Evolutionary conservation across 1,284 basidiomycete genomes (phyloP), one percentile per base, ranked within the genome.

Genomic region (Golubevia pallescens): DNA sequence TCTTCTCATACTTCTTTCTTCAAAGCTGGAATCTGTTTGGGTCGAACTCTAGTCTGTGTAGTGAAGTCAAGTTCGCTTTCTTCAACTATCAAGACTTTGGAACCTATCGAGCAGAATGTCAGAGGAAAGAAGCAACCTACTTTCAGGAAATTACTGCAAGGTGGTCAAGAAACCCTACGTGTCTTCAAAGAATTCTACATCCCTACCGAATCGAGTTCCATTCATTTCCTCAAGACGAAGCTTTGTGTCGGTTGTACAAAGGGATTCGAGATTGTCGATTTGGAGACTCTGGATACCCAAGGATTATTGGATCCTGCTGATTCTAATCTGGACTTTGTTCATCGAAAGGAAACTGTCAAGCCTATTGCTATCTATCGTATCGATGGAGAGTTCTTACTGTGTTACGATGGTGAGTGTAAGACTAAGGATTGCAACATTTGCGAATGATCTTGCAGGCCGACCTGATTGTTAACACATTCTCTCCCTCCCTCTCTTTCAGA

Each of bases 221-320:
- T 99, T 59, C 95, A 98, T 87, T 98, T 97, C 88, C 89, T 99
- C 77, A 97, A 97, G 88, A 97, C 95, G 63, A 94, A 93, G 87
- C 90, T 99, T 67, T 99, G 97, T 84, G 93, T 99, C 13, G 97
- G 96, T 1, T 97, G 95, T 83, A 94, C 95, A 14, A 93, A 95
- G 83, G 97, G 97, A n/a, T 99, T 99, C 85, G 97, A 99, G 87
- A 98, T 99, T 75, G 95, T 99, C 73, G 97, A 99, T 86, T 89
- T 98, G 60, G 95, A 98, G 86, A 97, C 93, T 64, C 88, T 99
- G 85, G 97, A 99, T 86, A 98, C 95, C 58, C 96, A 99, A 87
- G 94, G 94, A 6, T 86, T 99, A 70, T 88, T 99, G 63, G 97
- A 99, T 86, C 97, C 97, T 0, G 91, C 92, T 4, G 97, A 99